phyloP scores from a whole-genome alignment of 2,329 filamentous ascomycete genomes.

The Colletotrichum limetticola region DNA sequence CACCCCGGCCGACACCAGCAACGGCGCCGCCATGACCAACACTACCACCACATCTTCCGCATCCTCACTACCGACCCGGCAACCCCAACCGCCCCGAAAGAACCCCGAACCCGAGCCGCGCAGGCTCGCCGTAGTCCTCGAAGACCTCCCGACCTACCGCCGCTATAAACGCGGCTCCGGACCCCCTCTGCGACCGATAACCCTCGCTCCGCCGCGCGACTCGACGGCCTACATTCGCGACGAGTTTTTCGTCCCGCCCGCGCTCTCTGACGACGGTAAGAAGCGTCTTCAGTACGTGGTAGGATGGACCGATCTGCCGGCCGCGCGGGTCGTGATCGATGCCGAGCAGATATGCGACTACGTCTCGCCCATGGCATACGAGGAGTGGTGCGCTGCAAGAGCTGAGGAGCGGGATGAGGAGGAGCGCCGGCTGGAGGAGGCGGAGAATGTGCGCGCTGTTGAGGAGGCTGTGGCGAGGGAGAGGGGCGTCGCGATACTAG shows the following conservation, averaged over 20 bases:
- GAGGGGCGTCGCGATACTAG: neutral
- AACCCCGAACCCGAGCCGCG: neutral
- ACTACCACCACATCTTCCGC: neutral
- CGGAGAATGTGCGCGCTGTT: constrained; percentile 35
- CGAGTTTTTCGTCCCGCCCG: constrained; percentile 57
- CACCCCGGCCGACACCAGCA: neutral
- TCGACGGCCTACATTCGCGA: constrained; percentile 68
- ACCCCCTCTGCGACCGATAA: constrained; percentile 58
- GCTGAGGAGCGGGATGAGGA: constrained; percentile 56
- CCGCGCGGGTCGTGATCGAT: constrained; percentile 58
- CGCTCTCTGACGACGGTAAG: constrained; percentile 46
- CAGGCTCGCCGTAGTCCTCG: constrained; percentile 31
- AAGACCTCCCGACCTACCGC: constrained; percentile 29
- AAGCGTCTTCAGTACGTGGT: constrained; percentile 65
- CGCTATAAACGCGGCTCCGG: constrained; percentile 56
- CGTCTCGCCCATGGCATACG: constrained; percentile 65
- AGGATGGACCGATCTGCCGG: constrained; percentile 63
- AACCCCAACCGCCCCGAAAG: neutral
- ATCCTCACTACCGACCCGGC: neutral
- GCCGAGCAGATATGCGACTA: constrained; percentile 64
- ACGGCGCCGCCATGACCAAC: neutral
- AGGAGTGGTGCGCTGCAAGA: constrained; percentile 65
- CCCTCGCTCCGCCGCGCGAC: constrained; percentile 60
- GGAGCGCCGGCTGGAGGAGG: constrained; percentile 41
- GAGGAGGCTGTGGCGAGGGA: constrained; percentile 20